These are phyloP conservation scores for Cercophora samala DNA, from an alignment of 495 filamentous ascomycete species.

Conservation along the genomic window DNA sequence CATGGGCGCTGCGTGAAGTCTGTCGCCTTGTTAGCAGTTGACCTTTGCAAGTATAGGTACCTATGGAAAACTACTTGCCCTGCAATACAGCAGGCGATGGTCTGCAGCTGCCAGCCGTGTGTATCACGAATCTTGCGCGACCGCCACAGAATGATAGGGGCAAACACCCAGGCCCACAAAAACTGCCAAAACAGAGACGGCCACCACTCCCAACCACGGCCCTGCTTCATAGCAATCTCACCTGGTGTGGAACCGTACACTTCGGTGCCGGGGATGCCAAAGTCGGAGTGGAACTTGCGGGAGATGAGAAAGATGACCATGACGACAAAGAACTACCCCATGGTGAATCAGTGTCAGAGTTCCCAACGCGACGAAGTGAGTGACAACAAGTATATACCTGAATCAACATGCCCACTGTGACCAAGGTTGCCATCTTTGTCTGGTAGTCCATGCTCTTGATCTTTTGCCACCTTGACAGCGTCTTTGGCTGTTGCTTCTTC, in stretches of 20 bases:
- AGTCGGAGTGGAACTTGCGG: slow-evolving; percentile 56
- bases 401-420: slow-evolving; percentile 50
- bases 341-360: background rate
- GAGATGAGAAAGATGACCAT: slow-evolving; percentile 62
- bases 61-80: slow-evolving; percentile 36
- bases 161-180: slow-evolving; percentile 59
- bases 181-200: slow-evolving; percentile 62
- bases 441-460: slow-evolving; percentile 40
- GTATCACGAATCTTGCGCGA: slow-evolving; percentile 57
- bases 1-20: slow-evolving; percentile 62
- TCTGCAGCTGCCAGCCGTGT: slow-evolving; percentile 66
- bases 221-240: slow-evolving; percentile 43
- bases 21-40: slow-evolving; percentile 23
- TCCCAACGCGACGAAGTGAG: background rate
- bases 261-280: slow-evolving; percentile 43
- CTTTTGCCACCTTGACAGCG: background rate
- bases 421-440: slow-evolving; percentile 43
- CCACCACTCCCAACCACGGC: slow-evolving; percentile 65
- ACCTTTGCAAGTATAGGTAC: background rate
- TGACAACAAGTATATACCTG: slow-evolving; percentile 41
- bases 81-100: slow-evolving; percentile 56
- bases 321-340: slow-evolving; percentile 53
- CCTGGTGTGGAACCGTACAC: slow-evolving; percentile 45
- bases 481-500: slow-evolving; percentile 18
- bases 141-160: slow-evolving; percentile 42